Base-by-base conservation (phyloP, 2,329 filamentous ascomycete species). In the Hymenoscyphus infarciens region DNA sequence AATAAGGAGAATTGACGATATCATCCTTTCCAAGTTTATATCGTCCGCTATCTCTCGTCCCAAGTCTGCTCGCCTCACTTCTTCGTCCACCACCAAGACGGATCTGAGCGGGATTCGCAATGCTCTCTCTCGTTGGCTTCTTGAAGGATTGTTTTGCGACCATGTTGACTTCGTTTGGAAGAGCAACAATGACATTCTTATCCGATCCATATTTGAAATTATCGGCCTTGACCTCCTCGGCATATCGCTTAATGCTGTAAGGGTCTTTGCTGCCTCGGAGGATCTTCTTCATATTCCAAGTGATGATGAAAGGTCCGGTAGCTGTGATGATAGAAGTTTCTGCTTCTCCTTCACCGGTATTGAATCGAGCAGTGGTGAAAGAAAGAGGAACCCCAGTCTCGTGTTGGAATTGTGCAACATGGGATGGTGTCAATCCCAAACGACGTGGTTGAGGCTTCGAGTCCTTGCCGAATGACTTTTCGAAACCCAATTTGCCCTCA, bases 131-230 rank as follows among this genome's bases (percentile, higher is more conserved):
- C 0, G 95, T 98, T 1, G 94, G 92, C 72, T 88, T 88, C 81
- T 91, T 91, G 73, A 99, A 84, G 62, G 87, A 88, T 70, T 89
- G 85, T 77, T 94, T 93, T 55, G 88, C 89, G 13, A 99, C 91
- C 93, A 98, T 98, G 77, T 97, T 96, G 69, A 99, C 95, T 76
- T 98, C 93, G 74, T 99, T 97, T 1, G 95, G 93, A 67, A 99
- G 80, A 0, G 95, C 95, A 39, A 99, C 94, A 72, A 99, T 97
- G 71, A 99, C 92, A 72, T 97, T 97, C 84, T 97, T 96, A 77
- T 99, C 95, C 5, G 89, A 93, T 56, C 94, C 94, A 73, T 92
- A 99, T 72, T 95, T 92, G 86, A 99, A 99, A 75, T 99, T 96
- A 75, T 99, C 95, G 3, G 95, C 95, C 82, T 96, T 97, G 74